Conservation (phyloP, 2,329 filamentous ascomycete species). For the Simplicillium aogashimaense region DNA sequence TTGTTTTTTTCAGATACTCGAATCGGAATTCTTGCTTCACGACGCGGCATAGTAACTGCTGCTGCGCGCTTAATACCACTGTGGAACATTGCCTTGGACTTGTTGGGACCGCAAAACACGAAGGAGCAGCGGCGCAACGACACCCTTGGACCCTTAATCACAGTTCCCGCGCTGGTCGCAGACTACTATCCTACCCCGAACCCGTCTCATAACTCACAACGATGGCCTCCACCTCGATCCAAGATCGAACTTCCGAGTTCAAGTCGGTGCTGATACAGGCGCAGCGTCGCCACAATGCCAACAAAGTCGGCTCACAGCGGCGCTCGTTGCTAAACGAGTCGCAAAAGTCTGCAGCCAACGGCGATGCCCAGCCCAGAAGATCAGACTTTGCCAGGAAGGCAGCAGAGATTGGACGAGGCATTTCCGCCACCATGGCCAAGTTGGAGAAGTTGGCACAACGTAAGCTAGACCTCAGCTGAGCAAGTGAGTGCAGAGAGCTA, state of each 20-base stretch:
- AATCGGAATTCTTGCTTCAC: too few relatives aligned
- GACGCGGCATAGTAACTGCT: too few relatives aligned
- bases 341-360: slow-evolving; percentile 55
- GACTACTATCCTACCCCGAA: slow-evolving; percentile 10
- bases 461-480: slow-evolving; percentile 27
- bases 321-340: slow-evolving; percentile 69
- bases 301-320: slow-evolving; percentile 69
- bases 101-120: not conserved
- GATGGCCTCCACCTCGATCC: slow-evolving; percentile 68
- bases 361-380: slow-evolving; percentile 45
- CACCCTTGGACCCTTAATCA: not conserved
- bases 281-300: slow-evolving; percentile 66
- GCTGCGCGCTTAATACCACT: not conserved
- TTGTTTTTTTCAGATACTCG: not conserved
- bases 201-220: slow-evolving; percentile 9
- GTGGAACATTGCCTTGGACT: not conserved
- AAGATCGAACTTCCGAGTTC: slow-evolving; percentile 96
- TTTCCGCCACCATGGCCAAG: slow-evolving; percentile 88
- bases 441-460: slow-evolving; percentile 83
- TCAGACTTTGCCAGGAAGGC: slow-evolving; percentile 92
- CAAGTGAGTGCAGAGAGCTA: slow-evolving; percentile 1
- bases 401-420: slow-evolving; percentile 84
- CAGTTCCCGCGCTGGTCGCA: slow-evolving; percentile 23
- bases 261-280: slow-evolving; percentile 80
- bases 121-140: not conserved